These are phyloP conservation scores for Hirsutella rhossiliensis DNA, from an alignment of 2,329 filamentous ascomycete genomes.

Conservation along the genomic window DNA sequence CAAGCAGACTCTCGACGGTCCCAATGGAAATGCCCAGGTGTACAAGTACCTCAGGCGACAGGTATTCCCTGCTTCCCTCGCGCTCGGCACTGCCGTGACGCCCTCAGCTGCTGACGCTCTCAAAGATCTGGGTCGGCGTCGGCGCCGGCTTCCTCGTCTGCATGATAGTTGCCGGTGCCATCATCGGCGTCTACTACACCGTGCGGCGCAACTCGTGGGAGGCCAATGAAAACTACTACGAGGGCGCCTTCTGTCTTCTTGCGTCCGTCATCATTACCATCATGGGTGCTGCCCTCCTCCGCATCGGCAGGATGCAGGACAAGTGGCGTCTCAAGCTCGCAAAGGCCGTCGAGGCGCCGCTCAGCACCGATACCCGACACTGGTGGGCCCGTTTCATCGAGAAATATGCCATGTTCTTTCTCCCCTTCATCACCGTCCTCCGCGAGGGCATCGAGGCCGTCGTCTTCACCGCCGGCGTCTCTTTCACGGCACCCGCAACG, in stretches of 20 bases:
- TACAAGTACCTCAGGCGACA: slow-evolving; percentile 60
- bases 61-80: slow-evolving; percentile 23
- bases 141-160: slow-evolving; percentile 50
- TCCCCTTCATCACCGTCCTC: slow-evolving; percentile 81
- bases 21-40: slow-evolving; percentile 44
- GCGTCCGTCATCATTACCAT: slow-evolving; percentile 70
- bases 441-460: slow-evolving; percentile 79
- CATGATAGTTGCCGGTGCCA: slow-evolving; percentile 49
- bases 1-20: slow-evolving; percentile 63
- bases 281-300: slow-evolving; percentile 69
- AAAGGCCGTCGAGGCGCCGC: slow-evolving; percentile 46
- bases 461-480: slow-evolving; percentile 76
- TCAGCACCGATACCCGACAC: slow-evolving; percentile 29
- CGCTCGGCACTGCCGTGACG: slow-evolving; percentile 23
- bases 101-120: not conserved
- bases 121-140: slow-evolving; percentile 51
- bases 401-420: slow-evolving; percentile 75
- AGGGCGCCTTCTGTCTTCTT: slow-evolving; percentile 65
- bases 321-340: slow-evolving; percentile 82
- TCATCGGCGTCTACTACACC: slow-evolving; percentile 63
- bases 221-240: slow-evolving; percentile 63
- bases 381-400: slow-evolving; percentile 53
- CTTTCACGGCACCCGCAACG: slow-evolving; percentile 60
- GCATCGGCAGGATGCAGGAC: slow-evolving; percentile 70
- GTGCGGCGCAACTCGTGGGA: slow-evolving; percentile 57